Percentiles rank a stretch among this genome's conserved stretches.
Conservation (phyloP, 768 basidiomycete species). For the Lentinula sp. region DNA sequence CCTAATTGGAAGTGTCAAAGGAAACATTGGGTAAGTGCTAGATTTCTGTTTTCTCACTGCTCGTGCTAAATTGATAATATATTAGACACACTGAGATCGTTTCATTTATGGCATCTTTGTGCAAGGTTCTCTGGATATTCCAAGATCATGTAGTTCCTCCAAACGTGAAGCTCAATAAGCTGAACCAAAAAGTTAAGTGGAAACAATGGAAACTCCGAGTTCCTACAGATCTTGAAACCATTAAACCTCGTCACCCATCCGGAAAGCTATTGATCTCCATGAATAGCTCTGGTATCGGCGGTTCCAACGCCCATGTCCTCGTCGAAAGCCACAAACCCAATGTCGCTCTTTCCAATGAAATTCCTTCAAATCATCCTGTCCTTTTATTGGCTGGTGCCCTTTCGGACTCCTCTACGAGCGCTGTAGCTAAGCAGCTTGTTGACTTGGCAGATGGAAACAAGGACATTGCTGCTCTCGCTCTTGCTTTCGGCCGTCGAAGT, state of each 20-base stretch:
- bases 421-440: conserved; percentile 6
- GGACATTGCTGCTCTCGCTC: conserved; percentile 9
- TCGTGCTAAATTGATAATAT: conserved; percentile 36
- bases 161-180: conserved; percentile 25
- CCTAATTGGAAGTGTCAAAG: conserved; percentile 37
- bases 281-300: conserved; percentile 38
- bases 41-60: conserved; percentile 19
- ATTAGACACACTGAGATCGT: conserved; percentile 33
- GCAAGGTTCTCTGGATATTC: conserved; percentile 36
- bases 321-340: conserved; percentile 30
- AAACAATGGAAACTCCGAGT: conserved; percentile 27
- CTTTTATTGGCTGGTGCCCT: conserved; percentile 29
- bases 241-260: conserved; percentile 14
- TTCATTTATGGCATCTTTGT: conserved; percentile 38
- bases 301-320: conserved; percentile 35
- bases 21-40: conserved; percentile 34
- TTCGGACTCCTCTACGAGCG: conserved; percentile 23
- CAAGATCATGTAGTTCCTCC: conserved; percentile 29
- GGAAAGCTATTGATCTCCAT: conserved; percentile 30
- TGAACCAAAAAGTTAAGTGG: conserved; percentile 35
- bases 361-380: conserved; percentile 12
- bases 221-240: conserved; percentile 25
- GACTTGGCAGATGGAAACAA: neutral
- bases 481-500: conserved; percentile 24
- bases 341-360: conserved; percentile 21